Conservation (phyloP, 2,329 filamentous ascomycete genomes). For the Stemphylium vesicarium region DNA sequence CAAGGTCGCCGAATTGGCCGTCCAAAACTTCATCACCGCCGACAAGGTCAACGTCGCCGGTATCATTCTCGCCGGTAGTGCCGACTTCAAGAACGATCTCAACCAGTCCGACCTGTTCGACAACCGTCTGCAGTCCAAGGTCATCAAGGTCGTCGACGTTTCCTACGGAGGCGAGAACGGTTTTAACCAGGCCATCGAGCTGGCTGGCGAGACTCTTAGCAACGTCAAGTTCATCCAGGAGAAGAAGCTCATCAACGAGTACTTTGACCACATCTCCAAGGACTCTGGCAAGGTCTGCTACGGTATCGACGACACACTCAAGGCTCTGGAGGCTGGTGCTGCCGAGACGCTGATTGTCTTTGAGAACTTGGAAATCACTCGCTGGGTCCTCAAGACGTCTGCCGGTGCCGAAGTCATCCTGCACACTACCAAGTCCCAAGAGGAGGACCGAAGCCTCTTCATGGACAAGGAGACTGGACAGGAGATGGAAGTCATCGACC, state of each 20-base stretch:
- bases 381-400: conserved; percentile 86
- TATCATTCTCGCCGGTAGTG: conserved; percentile 92
- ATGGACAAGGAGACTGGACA: conserved; percentile 94
- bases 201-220: conserved; percentile 91
- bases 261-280: conserved; percentile 99
- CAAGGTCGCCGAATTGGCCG: conserved; percentile 96
- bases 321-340: conserved; percentile 93
- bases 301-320: conserved; percentile 95
- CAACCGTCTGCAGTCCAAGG: conserved; percentile 85
- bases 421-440: conserved; percentile 87
- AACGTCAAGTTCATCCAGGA: conserved; percentile 99
- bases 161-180: conserved; percentile 99
- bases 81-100: conserved; percentile 99
- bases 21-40: conserved; percentile 98
- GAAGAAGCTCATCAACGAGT: conserved; percentile 99
- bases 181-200: conserved; percentile 98
- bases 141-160: conserved; percentile 99
- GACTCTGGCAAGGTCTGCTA: conserved; percentile 98
- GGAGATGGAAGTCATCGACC: conserved; percentile 92
- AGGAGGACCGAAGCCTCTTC: conserved; percentile 80
- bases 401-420: conserved; percentile 74
- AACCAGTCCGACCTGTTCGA: conserved; percentile 99
- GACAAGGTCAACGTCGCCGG: conserved; percentile 99
- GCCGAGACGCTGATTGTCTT: conserved; percentile 95
- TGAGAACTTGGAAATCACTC: conserved; percentile 94